phyloP scores from a whole-genome alignment of 1,284 basidiomycete species.

The Fistulina hepatica region DNA sequence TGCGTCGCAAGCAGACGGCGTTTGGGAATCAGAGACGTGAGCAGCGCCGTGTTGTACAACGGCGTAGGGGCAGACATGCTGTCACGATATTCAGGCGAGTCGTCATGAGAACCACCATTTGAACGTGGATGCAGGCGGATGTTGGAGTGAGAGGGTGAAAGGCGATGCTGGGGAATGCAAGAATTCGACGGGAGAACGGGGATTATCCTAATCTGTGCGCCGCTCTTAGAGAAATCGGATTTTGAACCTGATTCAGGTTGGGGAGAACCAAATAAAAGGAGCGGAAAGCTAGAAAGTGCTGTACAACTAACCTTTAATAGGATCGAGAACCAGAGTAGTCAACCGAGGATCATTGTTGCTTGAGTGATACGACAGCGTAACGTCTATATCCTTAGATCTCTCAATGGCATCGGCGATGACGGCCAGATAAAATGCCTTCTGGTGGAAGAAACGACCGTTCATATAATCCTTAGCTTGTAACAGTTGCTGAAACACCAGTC shows the following conservation, averaged over 20 bases:
- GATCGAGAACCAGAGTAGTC: slow-evolving; percentile 54
- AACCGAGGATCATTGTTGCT: slow-evolving; percentile 54
- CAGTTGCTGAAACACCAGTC: slow-evolving; percentile 36
- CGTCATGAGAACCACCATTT: too few species aligned
- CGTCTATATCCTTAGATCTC: slow-evolving; percentile 34
- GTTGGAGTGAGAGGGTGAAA: slow-evolving; percentile 72
- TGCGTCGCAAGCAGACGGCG: slow-evolving; percentile 63
- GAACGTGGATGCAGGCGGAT: too few species aligned
- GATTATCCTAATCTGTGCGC: slow-evolving; percentile 65
- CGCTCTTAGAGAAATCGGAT: slow-evolving; percentile 58
- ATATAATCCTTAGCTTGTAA: slow-evolving; percentile 96
- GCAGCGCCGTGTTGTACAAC: slow-evolving; percentile 70
- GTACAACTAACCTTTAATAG: slow-evolving; percentile 39
- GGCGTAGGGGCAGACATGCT: slow-evolving; percentile 42
- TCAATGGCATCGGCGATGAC: slow-evolving; percentile 61
- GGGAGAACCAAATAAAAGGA: slow-evolving; percentile 12
- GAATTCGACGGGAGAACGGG: slow-evolving; percentile 49
- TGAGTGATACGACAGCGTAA: slow-evolving; percentile 54
- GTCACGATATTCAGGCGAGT: slow-evolving; percentile 17
- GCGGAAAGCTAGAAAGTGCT: slow-evolving; percentile 12
- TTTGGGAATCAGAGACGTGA: slow-evolving; percentile 57
- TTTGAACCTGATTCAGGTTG: slow-evolving; percentile 34
- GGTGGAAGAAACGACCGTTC: slow-evolving; percentile 87
- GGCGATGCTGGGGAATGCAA: slow-evolving; percentile 52
- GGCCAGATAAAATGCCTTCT: slow-evolving; percentile 85